phyloP scores from a whole-genome alignment of 768 basidiomycete species.

The Kwoniella shandongensis region DNA sequence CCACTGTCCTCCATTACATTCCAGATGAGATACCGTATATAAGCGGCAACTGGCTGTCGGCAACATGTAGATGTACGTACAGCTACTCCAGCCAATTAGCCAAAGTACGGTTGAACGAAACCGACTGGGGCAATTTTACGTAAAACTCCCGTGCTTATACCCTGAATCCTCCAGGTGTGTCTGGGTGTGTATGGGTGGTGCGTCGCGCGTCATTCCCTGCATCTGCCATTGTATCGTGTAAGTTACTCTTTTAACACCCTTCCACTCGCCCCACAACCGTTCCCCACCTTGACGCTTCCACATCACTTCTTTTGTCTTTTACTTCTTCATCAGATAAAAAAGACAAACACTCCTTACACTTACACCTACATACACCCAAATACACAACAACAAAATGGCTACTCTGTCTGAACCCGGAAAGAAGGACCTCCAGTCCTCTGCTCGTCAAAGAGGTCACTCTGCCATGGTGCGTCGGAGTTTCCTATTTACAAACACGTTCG shows the following conservation, averaged over 20 bases:
- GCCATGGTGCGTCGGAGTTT: constrained; percentile 45
- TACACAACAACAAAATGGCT: constrained; percentile 28
- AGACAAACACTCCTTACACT: constrained; percentile 5
- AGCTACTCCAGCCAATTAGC: too few relatives aligned
- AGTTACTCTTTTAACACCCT: too few relatives aligned
- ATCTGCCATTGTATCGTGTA: too few relatives aligned
- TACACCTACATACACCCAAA: not conserved
- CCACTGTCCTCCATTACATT: too few relatives aligned
- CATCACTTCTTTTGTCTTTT: constrained; percentile 1
- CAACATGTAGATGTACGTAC: too few relatives aligned
- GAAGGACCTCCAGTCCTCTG: constrained; percentile 25
- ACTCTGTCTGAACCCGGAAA: constrained; percentile 30
- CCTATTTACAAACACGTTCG: not conserved
- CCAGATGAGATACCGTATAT: too few relatives aligned
- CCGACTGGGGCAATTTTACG: too few relatives aligned
- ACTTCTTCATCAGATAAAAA: not conserved
- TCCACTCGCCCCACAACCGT: not conserved
- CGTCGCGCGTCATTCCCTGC: constrained; percentile 16
- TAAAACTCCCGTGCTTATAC: too few relatives aligned
- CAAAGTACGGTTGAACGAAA: too few relatives aligned
- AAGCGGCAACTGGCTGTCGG: too few relatives aligned
- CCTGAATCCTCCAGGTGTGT: too few relatives aligned
- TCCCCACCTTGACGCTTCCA: not conserved
- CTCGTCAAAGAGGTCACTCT: constrained; percentile 45
- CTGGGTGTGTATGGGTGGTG: too few relatives aligned